Evolutionary conservation across 1,284 basidiomycete genomes (phyloP).

Genomic region (Cutaneotrichosporon cyanovorans): DNA sequence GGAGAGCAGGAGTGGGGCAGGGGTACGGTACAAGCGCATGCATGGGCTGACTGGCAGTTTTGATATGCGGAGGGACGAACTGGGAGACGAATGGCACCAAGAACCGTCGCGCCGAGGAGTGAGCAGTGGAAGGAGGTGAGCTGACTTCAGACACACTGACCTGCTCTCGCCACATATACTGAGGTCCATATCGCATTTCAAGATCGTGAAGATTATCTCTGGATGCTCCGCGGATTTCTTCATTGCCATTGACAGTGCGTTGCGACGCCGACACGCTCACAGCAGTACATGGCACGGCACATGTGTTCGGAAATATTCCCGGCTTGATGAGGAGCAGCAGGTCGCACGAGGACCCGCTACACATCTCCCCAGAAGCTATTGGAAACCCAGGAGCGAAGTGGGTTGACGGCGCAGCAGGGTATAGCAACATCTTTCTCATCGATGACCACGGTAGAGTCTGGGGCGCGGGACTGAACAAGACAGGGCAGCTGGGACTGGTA

Average conservation of each 20-base stretch:
- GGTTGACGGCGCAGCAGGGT: constrained; percentile 71
- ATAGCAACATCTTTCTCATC: constrained; percentile 73
- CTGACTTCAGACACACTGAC: constrained; percentile 49
- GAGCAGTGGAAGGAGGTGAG: not conserved
- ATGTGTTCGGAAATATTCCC: constrained; percentile 74
- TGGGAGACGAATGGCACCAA: not conserved
- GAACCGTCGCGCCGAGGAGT: not conserved
- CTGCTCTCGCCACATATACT: constrained; percentile 78
- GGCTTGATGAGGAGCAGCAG: constrained; percentile 37
- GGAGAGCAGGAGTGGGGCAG: not conserved
- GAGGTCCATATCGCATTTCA: constrained; percentile 74
- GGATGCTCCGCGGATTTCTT: constrained; percentile 59
- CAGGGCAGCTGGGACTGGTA: constrained; percentile 57
- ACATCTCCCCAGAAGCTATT: constrained; percentile 55
- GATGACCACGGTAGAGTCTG: constrained; percentile 74
- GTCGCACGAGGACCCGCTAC: constrained; percentile 63
- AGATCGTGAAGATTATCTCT: constrained; percentile 61
- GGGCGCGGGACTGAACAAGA: constrained; percentile 71
- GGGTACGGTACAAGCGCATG: not conserved
- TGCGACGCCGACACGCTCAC: constrained; percentile 3
- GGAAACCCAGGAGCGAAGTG: constrained; percentile 61
- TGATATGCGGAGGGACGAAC: constrained; percentile 8
- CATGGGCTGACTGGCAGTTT: constrained; percentile 1
- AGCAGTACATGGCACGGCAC: constrained; percentile 61
- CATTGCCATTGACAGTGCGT: constrained; percentile 56